Evolutionary conservation across 2,329 filamentous ascomycete genomes (phyloP).

Genomic region (Seiridium cupressi): DNA sequence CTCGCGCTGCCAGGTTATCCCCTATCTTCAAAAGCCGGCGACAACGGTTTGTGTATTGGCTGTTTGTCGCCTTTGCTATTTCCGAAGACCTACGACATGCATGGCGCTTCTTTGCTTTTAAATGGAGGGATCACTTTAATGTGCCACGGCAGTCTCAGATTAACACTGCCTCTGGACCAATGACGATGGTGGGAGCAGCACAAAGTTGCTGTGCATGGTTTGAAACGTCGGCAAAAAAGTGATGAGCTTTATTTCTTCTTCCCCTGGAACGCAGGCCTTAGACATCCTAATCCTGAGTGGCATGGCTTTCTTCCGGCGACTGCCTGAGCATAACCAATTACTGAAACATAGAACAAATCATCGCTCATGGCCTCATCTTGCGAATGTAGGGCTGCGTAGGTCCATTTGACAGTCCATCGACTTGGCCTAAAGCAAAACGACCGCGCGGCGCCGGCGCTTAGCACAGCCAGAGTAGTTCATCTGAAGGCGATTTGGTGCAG

Average conservation of each 20-base stretch:
- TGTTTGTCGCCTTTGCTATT: too few relatives aligned
- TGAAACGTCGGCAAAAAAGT: neutral
- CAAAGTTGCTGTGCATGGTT: neutral
- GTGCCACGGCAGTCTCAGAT: neutral
- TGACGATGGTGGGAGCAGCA: neutral
- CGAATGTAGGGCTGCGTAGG: neutral
- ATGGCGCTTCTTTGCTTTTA: neutral
- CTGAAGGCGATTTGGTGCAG: neutral
- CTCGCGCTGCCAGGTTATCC: too few relatives aligned
- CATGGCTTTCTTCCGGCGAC: too few relatives aligned
- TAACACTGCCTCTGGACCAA: neutral
- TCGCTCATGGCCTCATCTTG: neutral
- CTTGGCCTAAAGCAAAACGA: neutral
- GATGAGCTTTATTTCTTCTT: too few relatives aligned
- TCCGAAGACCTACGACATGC: too few relatives aligned
- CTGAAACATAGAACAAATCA: too few relatives aligned
- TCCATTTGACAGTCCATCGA: too few relatives aligned
- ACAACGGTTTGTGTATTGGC: too few relatives aligned
- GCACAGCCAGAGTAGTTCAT: neutral
- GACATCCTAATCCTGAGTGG: too few relatives aligned
- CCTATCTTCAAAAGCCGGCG: too few relatives aligned
- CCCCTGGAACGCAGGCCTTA: too few relatives aligned
- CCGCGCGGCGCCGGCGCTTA: neutral
- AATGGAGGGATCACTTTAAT: neutral
- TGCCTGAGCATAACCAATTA: too few relatives aligned